A percentile compares a stretch with the other conserved stretches of the same genome.
phyloP scores from a whole-genome alignment of 2,329 filamentous ascomycete species.

The Beauveria brongniartii region DNA sequence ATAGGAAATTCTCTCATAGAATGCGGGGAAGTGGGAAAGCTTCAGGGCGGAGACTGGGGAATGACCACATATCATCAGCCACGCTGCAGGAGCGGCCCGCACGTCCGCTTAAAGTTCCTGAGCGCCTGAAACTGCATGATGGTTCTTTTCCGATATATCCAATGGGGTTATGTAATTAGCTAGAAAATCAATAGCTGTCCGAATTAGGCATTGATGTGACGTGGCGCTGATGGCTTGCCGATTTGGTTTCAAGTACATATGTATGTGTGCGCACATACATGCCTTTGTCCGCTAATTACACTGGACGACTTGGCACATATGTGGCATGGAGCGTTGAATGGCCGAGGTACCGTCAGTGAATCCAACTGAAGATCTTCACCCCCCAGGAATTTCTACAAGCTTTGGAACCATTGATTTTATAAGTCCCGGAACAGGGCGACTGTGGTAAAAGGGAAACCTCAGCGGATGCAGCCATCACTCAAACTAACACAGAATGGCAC shows the following conservation, averaged over 20 bases:
- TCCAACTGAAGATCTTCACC: neutral
- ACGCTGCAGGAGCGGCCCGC: neutral
- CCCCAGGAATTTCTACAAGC: neutral
- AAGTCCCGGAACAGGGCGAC: neutral
- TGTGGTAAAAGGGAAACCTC: neutral
- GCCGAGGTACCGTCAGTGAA: neutral
- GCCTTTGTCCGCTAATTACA: neutral
- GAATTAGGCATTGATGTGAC: neutral
- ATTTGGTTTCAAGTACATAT: neutral
- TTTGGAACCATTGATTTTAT: neutral
- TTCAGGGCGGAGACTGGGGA: neutral
- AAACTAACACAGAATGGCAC: neutral
- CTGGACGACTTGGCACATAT: neutral
- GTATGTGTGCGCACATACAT: constrained; percentile 1
- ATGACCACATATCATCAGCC: neutral
- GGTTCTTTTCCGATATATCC: too few relatives aligned
- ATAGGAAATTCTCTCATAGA: neutral
- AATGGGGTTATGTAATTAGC: too few relatives aligned
- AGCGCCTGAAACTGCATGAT: neutral
- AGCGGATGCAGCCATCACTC: neutral
- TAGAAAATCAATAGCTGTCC: neutral
- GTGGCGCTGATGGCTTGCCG: neutral
- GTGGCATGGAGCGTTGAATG: neutral
- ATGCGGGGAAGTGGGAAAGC: neutral
- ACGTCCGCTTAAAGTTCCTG: neutral